Base-by-base conservation (phyloP, 345 rosid genomes). In the Acer saccharum region DNA sequence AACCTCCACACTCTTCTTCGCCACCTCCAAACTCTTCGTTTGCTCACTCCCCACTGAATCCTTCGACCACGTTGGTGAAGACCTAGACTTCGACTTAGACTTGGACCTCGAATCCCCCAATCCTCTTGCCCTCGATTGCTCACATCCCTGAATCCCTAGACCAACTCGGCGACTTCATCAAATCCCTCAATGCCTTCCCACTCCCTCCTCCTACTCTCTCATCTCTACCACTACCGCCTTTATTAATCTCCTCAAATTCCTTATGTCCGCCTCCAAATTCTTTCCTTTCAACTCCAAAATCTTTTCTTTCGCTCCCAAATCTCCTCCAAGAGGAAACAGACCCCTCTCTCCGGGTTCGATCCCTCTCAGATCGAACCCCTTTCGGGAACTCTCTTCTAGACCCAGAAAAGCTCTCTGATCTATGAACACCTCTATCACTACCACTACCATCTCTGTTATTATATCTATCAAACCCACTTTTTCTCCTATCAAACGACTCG, bases 91-190 rank as follows among this genome's bases (percentile, higher is more conserved):
- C 10, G 78, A 72, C 62, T 67, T 73, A 48, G 57, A 69, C 73
- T 50, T 67, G 8, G 70, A 75, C 77, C 60, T 80, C 11, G 75
- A 13, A 10, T 82, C 86, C 73, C 66, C 82, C 10, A 57, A n/a
- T n/a, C 50, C 71, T 74, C 63, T 74, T 25, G 13, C 71, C 82
- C 84, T 88, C 1, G 89, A 88, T 48, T 81, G 90, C 84, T 90
- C 98, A 71, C 98, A n/a, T 92, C 77, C 88, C 95, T 0, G 98
- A 95, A 81, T 95, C 98, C 81, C 90, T 91, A 6, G 99, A 95
- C 92, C 92, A 86, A 1, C 94, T 80, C 0, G 98, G 94, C 10
- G 98, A 92, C 78, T 85, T 85, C 60, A 81, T 13, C 58, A 12
- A 10, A 74, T 83, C 83, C 79, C 85, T 86, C n/a, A 90, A 89